These are phyloP conservation scores for Candida adriatica DNA, from an alignment of 805 yeast species.

Conservation along the genomic window DNA sequence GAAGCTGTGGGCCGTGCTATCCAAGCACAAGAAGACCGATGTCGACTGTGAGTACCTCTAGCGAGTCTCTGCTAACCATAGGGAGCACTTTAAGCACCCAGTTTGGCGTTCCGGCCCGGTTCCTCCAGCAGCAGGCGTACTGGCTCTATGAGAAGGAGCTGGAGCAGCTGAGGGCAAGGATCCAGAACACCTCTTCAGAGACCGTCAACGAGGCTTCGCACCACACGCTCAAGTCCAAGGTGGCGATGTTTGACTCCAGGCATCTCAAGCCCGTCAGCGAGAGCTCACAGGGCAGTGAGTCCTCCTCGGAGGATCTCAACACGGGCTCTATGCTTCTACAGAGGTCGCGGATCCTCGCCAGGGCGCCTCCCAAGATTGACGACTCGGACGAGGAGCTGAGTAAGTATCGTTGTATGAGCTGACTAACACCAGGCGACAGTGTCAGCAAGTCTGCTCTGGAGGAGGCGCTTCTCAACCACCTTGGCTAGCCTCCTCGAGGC, in stretches of 20 bases:
- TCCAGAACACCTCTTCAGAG: slow-evolving; percentile 8
- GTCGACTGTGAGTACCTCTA: slow-evolving; percentile 16
- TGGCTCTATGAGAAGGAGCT: slow-evolving; percentile 25
- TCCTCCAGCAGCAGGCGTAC: slow-evolving; percentile 24
- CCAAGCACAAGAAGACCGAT: slow-evolving; percentile 21
- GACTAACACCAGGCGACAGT: slow-evolving; percentile 20
- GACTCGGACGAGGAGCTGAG: slow-evolving; percentile 17
- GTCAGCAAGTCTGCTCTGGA: slow-evolving; percentile 35
- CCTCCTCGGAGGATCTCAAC: neutral
- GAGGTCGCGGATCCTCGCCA: slow-evolving; percentile 20
- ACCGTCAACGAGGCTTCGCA: neutral
- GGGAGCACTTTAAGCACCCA: slow-evolving; percentile 4
- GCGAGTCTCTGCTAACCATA: neutral
- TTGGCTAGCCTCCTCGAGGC: slow-evolving; percentile 27
- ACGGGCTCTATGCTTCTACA: slow-evolving; percentile 19
- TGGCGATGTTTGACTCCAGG: too few species aligned
- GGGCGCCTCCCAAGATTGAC: slow-evolving; percentile 13
- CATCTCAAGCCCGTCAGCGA: too few species aligned
- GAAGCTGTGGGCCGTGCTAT: slow-evolving; percentile 19
- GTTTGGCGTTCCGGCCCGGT: slow-evolving; percentile 19
- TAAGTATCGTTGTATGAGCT: slow-evolving; percentile 4
- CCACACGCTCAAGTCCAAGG: too few species aligned
- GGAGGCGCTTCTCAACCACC: slow-evolving; percentile 32
- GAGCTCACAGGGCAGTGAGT: too few species aligned
- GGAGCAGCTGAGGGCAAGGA: slow-evolving; percentile 18